A percentile compares a stretch with the other conserved stretches of the same genome.
These are phyloP conservation scores for Acanthamoeba sp. DNA, from an alignment of 208 protist species.

Conservation along the genomic window DNA sequence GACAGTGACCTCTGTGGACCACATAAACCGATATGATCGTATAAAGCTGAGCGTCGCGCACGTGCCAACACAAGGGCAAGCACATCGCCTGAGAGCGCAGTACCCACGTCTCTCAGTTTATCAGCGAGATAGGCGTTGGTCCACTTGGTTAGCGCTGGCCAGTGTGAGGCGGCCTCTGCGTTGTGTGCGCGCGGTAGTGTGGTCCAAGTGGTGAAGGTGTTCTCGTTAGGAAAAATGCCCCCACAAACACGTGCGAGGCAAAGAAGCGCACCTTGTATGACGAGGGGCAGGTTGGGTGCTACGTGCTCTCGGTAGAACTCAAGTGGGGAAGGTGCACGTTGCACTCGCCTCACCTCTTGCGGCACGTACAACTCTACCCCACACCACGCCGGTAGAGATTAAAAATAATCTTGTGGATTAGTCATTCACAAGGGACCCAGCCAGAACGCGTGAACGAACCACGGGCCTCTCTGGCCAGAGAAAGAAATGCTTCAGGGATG, in stretches of 20 bases:
- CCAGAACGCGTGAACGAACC: neutral
- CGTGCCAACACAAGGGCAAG: no score
- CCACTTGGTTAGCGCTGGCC: constrained; percentile 79
- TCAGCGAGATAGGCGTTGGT: constrained; percentile 77
- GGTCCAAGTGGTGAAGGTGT: no score
- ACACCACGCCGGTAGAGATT: neutral
- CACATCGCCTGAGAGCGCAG: no score
- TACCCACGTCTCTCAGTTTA: constrained; percentile 67
- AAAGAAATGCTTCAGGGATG: constrained; percentile 19
- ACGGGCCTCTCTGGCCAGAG: constrained; percentile 1
- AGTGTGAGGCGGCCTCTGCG: constrained; percentile 63
- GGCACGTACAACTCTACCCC: constrained; percentile 62
- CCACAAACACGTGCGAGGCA: neutral
- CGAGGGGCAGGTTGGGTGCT: constrained; percentile 80
- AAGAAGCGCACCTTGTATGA: constrained; percentile 79
- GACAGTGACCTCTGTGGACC: constrained; percentile 43
- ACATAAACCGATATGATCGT: no score
- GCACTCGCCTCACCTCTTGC: constrained; percentile 17
- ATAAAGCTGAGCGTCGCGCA: no score
- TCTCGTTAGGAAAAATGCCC: no score
- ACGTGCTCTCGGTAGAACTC: constrained; percentile 84
- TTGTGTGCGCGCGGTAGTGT: no score
- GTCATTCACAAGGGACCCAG: neutral
- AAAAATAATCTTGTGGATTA: neutral
- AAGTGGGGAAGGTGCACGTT: constrained; percentile 72